phyloP scores from a whole-genome alignment of 441 rosid species.

The Theobroma grandiflorum region DNA sequence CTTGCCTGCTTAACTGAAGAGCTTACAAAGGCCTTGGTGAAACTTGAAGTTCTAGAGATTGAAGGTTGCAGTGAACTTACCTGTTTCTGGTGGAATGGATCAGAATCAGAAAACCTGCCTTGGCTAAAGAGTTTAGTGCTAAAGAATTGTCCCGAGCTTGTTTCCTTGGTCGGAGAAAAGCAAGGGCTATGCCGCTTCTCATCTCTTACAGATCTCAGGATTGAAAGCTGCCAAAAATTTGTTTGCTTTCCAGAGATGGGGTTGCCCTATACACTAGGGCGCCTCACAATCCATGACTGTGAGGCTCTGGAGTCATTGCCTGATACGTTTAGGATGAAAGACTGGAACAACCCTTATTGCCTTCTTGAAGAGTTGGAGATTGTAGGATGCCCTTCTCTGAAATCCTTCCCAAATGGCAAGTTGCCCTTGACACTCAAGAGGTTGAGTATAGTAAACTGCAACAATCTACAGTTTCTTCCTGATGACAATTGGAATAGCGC shows the following conservation, averaged over 20 bases:
- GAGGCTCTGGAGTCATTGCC: slow-evolving; percentile 6
- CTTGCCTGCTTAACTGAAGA: slow-evolving; percentile 16
- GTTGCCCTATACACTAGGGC: neutral
- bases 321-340: neutral
- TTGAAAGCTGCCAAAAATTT: slow-evolving; percentile 18
- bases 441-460: slow-evolving; percentile 14
- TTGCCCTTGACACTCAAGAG: neutral
- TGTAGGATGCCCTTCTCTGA: neutral
- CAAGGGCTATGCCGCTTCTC: neutral
- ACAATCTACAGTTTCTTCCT: neutral
- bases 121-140: slow-evolving; percentile 2
- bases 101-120: neutral
- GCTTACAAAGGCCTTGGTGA: neutral
- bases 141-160: slow-evolving; percentile 18
- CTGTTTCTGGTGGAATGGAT: slow-evolving; percentile 11
- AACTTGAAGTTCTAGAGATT: slow-evolving; percentile 18
- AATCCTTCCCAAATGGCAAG: neutral
- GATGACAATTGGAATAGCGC: neutral
- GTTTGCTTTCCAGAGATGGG: neutral
- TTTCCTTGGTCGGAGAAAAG: slow-evolving; percentile 1
- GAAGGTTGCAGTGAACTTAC: slow-evolving; percentile 15
- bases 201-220: slow-evolving; percentile 11
- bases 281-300: slow-evolving; percentile 18
- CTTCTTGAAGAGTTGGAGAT: slow-evolving; percentile 18
- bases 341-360: neutral